Evolutionary conservation across 108 stramenopile species (phyloP).

Genomic region (Epithemia pelagica): DNA sequence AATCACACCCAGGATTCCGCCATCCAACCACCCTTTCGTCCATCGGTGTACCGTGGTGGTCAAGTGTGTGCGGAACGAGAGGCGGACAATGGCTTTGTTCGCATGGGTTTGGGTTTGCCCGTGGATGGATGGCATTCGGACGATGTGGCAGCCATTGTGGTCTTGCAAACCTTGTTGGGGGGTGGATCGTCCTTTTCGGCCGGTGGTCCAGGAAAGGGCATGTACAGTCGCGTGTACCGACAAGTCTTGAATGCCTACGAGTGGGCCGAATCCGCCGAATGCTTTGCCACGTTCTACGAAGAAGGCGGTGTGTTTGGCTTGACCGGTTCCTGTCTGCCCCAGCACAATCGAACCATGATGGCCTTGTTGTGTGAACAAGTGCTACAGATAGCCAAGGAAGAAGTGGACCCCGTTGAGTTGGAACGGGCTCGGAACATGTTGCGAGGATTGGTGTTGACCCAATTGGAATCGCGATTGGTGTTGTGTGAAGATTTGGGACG

Average conservation of each 20-base stretch:
- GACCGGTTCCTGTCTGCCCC: conserved; percentile 57
- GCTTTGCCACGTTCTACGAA: conserved; percentile 83
- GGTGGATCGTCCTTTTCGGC: conserved; percentile 97
- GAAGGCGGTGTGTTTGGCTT: conserved; percentile 93
- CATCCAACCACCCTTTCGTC: no score
- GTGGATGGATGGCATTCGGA: conserved; percentile 89
- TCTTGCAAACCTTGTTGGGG: conserved; percentile 93
- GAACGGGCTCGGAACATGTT: conserved; percentile 96
- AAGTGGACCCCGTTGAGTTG: conserved; percentile 81
- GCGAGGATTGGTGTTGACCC: conserved; percentile 93
- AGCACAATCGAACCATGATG: conserved; percentile 55
- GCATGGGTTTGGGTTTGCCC: conserved; percentile 87
- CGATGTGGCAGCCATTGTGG: conserved; percentile 87
- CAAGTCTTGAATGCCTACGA: conserved; percentile 87
- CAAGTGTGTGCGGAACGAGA: conserved; percentile 9
- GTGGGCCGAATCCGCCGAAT: conserved; percentile 94
- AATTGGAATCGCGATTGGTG: conserved; percentile 90
- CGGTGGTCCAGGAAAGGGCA: conserved; percentile 99
- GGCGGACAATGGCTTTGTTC: conserved; percentile 73
- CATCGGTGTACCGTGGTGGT: conserved; percentile 11
- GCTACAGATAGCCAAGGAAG: conserved; percentile 46
- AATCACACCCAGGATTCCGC: neutral
- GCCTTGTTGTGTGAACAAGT: conserved; percentile 76
- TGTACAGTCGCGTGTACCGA: conserved; percentile 96
- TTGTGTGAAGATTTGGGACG: conserved; percentile 97